Conservation (phyloP, 768 basidiomycete species). For the Rhodotorula sphaerocarpa region DNA sequence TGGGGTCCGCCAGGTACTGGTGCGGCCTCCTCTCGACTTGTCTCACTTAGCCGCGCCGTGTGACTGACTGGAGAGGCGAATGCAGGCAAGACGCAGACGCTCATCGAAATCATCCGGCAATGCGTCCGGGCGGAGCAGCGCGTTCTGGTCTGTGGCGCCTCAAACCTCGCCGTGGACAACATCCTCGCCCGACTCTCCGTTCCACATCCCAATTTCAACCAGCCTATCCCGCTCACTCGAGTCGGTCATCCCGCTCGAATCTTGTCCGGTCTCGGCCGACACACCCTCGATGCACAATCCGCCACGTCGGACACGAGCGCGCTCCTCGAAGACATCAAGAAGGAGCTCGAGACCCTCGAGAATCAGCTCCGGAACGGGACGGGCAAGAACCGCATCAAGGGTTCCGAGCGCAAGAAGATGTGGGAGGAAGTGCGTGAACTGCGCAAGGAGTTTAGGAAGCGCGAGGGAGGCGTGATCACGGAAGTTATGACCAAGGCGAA, state of each 20-base stretch:
- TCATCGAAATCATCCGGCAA: constrained; percentile 88
- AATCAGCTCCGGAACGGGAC: constrained; percentile 56
- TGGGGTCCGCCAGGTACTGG: constrained; percentile 93
- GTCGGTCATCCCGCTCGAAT: constrained; percentile 93
- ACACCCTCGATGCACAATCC: constrained; percentile 47
- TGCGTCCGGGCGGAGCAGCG: constrained; percentile 48
- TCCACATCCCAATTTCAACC: constrained; percentile 28
- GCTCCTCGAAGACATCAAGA: constrained; percentile 79
- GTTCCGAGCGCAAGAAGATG: constrained; percentile 51
- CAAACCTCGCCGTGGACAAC: constrained; percentile 92
- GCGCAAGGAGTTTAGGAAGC: constrained; percentile 74
- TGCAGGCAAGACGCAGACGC: constrained; percentile 90
- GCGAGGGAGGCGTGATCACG: constrained; percentile 75
- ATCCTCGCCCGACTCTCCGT: constrained; percentile 67
- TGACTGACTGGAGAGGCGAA: constrained; percentile 51
- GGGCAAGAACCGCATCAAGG: constrained; percentile 53
- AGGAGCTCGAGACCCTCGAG: constrained; percentile 66
- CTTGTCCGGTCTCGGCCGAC: constrained; percentile 51
- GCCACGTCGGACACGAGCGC: constrained; percentile 53
- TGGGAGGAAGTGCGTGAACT: constrained; percentile 43
- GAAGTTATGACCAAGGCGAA: constrained; percentile 72
- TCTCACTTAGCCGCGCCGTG: constrained; percentile 80
- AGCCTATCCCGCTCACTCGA: constrained; percentile 55
- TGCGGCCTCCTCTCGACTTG: constrained; percentile 85
- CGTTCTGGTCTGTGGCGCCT: constrained; percentile 83